Evolutionary conservation across 768 basidiomycete genomes (phyloP).

Genomic region (Daedaleopsis nitida): DNA sequence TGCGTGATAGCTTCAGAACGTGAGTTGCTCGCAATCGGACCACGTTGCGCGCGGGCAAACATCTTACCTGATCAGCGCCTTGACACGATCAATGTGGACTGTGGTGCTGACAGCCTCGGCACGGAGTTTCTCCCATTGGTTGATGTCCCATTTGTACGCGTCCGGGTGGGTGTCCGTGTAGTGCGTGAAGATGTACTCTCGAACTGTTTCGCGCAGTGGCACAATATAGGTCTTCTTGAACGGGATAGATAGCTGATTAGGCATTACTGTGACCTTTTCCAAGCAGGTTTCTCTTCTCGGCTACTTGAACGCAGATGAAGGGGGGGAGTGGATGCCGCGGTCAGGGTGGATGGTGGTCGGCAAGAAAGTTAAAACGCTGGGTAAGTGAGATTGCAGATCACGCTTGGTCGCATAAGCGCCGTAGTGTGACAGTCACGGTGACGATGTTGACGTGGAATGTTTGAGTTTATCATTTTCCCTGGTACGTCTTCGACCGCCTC

Average conservation of each 20-base stretch:
- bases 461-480: no score
- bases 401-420: no score
- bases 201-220: slow-evolving; percentile 54
- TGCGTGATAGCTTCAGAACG: slow-evolving; percentile 75
- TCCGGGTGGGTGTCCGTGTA: slow-evolving; percentile 80
- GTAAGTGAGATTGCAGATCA: no score
- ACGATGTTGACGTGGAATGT: no score
- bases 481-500: no score
- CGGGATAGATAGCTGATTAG: slow-evolving; percentile 75
- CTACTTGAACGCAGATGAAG: background rate
- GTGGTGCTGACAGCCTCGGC: slow-evolving; percentile 52
- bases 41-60: background rate
- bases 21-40: slow-evolving; percentile 7
- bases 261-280: slow-evolving; percentile 44
- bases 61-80: slow-evolving; percentile 51
- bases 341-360: background rate
- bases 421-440: no score
- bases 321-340: background rate
- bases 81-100: slow-evolving; percentile 58
- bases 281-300: background rate
- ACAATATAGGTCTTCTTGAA: slow-evolving; percentile 69
- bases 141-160: slow-evolving; percentile 78
- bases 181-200: slow-evolving; percentile 63
- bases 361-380: no score
- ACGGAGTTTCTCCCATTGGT: slow-evolving; percentile 66